Evolutionary conservation across 768 basidiomycete species (phyloP).

Genomic region (Symmetrospora coprosmae): DNA sequence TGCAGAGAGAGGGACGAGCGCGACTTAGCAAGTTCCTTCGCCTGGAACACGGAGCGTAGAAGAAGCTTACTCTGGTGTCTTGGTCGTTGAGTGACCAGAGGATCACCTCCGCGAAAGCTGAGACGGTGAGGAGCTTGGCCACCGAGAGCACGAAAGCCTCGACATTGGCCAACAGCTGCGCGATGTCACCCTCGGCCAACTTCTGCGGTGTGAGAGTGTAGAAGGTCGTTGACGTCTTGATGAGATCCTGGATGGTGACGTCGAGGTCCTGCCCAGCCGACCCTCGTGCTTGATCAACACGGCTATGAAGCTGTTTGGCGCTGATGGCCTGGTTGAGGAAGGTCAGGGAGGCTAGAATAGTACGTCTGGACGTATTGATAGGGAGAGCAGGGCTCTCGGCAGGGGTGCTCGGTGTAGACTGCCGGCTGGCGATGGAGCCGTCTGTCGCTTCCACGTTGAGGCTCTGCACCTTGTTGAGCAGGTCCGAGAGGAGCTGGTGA

Average conservation of each 20-base stretch:
- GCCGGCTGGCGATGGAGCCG: slow-evolving; percentile 25
- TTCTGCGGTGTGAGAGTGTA: slow-evolving; percentile 26
- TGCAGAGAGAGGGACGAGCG: neutral
- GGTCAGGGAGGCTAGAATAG: slow-evolving; percentile 51
- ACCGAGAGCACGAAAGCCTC: slow-evolving; percentile 46
- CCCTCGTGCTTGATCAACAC: slow-evolving; percentile 26
- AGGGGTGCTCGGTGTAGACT: slow-evolving; percentile 12
- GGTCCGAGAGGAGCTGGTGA: neutral
- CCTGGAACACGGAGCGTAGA: no score
- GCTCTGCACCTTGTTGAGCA: slow-evolving; percentile 40
- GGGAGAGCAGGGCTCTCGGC: slow-evolving; percentile 36
- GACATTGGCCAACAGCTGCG: slow-evolving; percentile 24
- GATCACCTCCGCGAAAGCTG: slow-evolving; percentile 45
- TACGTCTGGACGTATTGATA: slow-evolving; percentile 34
- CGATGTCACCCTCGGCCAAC: slow-evolving; percentile 7
- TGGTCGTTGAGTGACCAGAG: no score
- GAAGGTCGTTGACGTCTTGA: slow-evolving; percentile 22
- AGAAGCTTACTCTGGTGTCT: no score
- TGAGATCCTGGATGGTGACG: neutral
- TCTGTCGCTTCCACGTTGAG: slow-evolving; percentile 39
- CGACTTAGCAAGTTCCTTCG: no score
- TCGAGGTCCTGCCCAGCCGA: slow-evolving; percentile 19
- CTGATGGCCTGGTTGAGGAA: slow-evolving; percentile 41
- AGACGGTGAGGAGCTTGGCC: slow-evolving; percentile 54
- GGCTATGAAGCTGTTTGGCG: slow-evolving; percentile 30